Base-by-base conservation (phyloP, 2,329 filamentous ascomycete species). In the Alternaria incomplexa region DNA sequence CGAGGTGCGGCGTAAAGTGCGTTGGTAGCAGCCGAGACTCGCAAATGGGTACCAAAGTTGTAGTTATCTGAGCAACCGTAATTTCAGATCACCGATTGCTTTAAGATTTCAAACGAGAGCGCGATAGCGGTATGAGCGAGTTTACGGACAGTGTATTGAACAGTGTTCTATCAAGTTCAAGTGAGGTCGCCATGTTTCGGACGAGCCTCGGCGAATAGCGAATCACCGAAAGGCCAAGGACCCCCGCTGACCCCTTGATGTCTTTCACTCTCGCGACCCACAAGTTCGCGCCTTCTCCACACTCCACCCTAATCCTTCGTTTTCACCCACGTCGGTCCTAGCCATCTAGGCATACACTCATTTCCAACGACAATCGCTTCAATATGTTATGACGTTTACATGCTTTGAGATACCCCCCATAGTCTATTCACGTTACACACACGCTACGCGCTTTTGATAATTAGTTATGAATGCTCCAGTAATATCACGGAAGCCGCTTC, bases 401-500 rank as follows among this genome's bases (percentile, higher is more conserved):
- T 56, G 36, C 40, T 62, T 63, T 54, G 43, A 45, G 30, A 71
- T 65, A 70, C 55, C 58, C 63, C 48, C 48, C 40, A 51, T 48
- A 20, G n/a, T n/a, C 17, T 40, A 43, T n/a, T 46, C n/a, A 40
- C 43, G 45, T 43, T 36, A 44, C 32, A 50, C 40, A 56, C 55
- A 22, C 47, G 46, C 43, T 59, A 67, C 67, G 63, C 67, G 67
- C 68, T 50, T 40, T 52, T 48, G 26, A 51, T 25, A 57, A 20
- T 6, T 45, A 45, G 46, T 40, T 48, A 77, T 77, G 74, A 71
- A 58, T 62, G 50, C 63, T 20, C 58, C 50, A 52, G 61, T 46
- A 11, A 68, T 73, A 61, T 61, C 68, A 36, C 62, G 67, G 45
- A 74, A 73, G 46, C 73, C 73, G 30, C 53, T 71, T 26, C 69